Percentiles rank a stretch among this genome's conserved stretches.
phyloP scores from a whole-genome alignment of 2,329 filamentous ascomycete genomes.

The Trichoderma lentiforme region DNA sequence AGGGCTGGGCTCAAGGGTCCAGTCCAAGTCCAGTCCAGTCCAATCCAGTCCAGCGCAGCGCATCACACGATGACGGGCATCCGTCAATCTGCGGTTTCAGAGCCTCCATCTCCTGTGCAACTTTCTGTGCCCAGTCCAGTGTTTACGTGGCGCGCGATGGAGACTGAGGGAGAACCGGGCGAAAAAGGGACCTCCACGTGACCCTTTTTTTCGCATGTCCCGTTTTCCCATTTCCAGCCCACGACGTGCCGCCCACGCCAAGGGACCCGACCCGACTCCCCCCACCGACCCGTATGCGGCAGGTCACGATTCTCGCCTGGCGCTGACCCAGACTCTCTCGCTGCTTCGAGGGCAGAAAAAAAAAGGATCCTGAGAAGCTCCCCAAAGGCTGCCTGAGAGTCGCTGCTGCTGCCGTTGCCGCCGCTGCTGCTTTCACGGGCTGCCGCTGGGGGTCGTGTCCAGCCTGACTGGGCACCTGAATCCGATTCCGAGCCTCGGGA shows the following conservation, averaged over 20 bases:
- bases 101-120: neutral
- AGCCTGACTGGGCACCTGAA: neutral
- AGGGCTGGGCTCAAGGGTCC: neutral
- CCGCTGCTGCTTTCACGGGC: constrained; percentile 12
- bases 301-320: constrained; percentile 21
- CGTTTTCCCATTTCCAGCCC: neutral
- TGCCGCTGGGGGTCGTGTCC: constrained; percentile 13
- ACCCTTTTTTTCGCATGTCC: constrained; percentile 5
- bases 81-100: constrained; percentile 3
- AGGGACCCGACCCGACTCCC: constrained; percentile 13
- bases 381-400: neutral
- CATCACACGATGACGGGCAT: constrained; percentile 1
- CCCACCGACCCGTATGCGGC: constrained; percentile 19
- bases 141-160: constrained; percentile 14
- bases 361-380: neutral
- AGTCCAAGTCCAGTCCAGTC: neutral
- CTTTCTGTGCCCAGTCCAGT: neutral
- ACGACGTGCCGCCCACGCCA: constrained; percentile 13
- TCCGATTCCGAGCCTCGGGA: neutral
- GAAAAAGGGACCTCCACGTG: constrained; percentile 19
- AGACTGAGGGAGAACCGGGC: neutral
- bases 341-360: neutral
- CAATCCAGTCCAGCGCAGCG: neutral
- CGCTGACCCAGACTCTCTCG: constrained; percentile 10
- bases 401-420: constrained; percentile 7